Base-by-base conservation (phyloP, 129 eudicot species). In the Pittosporum tobira region DNA sequence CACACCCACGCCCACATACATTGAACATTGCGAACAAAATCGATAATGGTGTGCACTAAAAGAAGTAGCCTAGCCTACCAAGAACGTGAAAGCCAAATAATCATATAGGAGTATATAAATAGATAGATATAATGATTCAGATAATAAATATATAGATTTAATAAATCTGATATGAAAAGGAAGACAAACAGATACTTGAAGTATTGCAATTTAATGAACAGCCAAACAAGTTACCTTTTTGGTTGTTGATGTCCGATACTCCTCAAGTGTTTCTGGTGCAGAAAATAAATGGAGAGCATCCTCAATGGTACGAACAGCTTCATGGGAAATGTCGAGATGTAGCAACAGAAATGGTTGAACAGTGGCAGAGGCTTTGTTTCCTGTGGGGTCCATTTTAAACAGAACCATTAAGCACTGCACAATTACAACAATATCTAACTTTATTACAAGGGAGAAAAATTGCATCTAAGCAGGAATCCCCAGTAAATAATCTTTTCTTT, bases 321-420 rank as follows among this genome's bases (percentile, higher is more conserved):
- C 90, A 59, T 82, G 87, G 34, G 91, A 80, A 63, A 90, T 85
- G 64, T 90, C 98, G 54, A 90, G 95, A 90, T 90, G 98, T 31
- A 90, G 94, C 79, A 90, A 64, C 44, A 85, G 76, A 71, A 85
- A 90, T 47, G 98, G 98, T 63, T 90, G 94, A 73, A 90, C 83
- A 67, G 95, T 85, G 14, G 95, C 98, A 52, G 98, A 90, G 31
- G 80, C 75, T 74, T 81, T 90, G 72, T 80, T 80, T 61, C 98
- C 98, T 90, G 87, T 53, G 22, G 53, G 51, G 57, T 44, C 44
- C 22, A 68, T 51, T 37, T 19, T 19, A 19, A 22, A 59, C 8
- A 68, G 23, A 69, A 45, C 38, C 18, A 55, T 28, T 30, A 51
- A 22, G 36, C 36, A 24, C 43, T 45, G 19, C 27, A 58, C 48